Evolutionary conservation across 1,139 yeast species (phyloP).

Genomic region (Magnusiomyces magnusii): DNA sequence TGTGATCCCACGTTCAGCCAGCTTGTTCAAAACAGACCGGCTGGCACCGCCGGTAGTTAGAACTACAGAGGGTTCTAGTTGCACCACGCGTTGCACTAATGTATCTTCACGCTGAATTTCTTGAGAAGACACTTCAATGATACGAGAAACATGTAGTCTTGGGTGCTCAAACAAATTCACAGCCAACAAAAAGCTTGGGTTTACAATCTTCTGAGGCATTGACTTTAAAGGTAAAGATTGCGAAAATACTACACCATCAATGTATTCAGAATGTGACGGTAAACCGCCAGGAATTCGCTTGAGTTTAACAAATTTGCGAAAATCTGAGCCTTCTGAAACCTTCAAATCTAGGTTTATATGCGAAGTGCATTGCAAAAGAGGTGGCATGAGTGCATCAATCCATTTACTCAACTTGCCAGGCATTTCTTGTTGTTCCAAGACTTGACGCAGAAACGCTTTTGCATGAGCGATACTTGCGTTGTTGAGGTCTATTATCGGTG

Average conservation of each 20-base stretch:
- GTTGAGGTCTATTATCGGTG: slow-evolving; percentile 30
- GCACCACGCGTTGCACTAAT: slow-evolving; percentile 67
- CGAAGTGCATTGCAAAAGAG: slow-evolving; percentile 41
- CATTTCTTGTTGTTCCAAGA: slow-evolving; percentile 59
- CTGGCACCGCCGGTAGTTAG: slow-evolving; percentile 77
- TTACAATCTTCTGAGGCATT: slow-evolving; percentile 57
- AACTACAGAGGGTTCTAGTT: slow-evolving; percentile 71
- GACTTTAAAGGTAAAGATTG: slow-evolving; percentile 73
- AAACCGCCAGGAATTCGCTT: slow-evolving; percentile 75
- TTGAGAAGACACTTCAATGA: slow-evolving; percentile 80
- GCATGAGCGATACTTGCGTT: slow-evolving; percentile 39
- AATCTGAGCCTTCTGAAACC: slow-evolving; percentile 70
- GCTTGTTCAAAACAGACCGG: slow-evolving; percentile 67
- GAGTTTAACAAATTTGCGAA: slow-evolving; percentile 78
- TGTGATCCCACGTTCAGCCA: slow-evolving; percentile 71
- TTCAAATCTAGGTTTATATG: slow-evolving; percentile 48
- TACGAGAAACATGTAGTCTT: slow-evolving; percentile 64
- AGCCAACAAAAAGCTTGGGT: slow-evolving; percentile 73
- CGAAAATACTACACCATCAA: slow-evolving; percentile 81
- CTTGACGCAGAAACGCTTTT: slow-evolving; percentile 48
- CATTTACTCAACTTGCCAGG: slow-evolving; percentile 47
- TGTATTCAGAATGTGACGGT: slow-evolving; percentile 47
- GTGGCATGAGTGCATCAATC: slow-evolving; percentile 42
- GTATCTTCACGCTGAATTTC: slow-evolving; percentile 80
- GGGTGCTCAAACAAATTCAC: slow-evolving; percentile 88